phyloP scores from a whole-genome alignment of 768 basidiomycete genomes.

The Russula compacta region DNA sequence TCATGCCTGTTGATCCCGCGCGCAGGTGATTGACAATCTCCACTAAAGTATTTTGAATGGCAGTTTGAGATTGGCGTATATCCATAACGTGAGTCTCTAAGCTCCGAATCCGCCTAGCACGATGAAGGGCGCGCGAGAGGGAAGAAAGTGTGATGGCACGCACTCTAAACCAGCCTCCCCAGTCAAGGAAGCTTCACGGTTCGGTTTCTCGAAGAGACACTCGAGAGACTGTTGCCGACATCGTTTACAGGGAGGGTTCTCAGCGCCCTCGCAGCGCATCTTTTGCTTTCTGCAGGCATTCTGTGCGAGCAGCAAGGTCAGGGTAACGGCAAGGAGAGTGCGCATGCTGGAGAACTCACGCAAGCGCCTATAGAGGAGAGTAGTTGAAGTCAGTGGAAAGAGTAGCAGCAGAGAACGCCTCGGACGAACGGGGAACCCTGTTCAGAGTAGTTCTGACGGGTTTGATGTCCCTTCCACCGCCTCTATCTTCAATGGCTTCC shows the following conservation, averaged over 20 bases:
- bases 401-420: slow-evolving; percentile 17
- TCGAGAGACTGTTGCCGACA: slow-evolving; percentile 85
- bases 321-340: slow-evolving; percentile 4
- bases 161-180: slow-evolving; percentile 87
- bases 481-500: slow-evolving; percentile 42
- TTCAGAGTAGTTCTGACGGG: slow-evolving; percentile 72
- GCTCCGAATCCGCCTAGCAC: slow-evolving; percentile 74
- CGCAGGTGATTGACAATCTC: slow-evolving; percentile 77
- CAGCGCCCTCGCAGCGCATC: slow-evolving; percentile 95
- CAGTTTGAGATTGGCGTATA: slow-evolving; percentile 59
- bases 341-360: slow-evolving; percentile 35
- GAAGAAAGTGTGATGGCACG: slow-evolving; percentile 26
- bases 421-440: slow-evolving; percentile 71
- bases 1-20: slow-evolving; percentile 35
- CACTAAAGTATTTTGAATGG: slow-evolving; percentile 70
- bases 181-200: slow-evolving; percentile 74
- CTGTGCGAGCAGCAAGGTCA: slow-evolving; percentile 32
- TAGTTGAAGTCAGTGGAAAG: slow-evolving; percentile 7
- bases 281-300: slow-evolving; percentile 96
- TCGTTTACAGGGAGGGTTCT: slow-evolving; percentile 92
- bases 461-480: slow-evolving; percentile 50
- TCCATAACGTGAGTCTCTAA: slow-evolving; percentile 82
- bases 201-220: slow-evolving; percentile 93
- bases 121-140: not conserved
- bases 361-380: slow-evolving; percentile 54